Base-by-base conservation (phyloP, 108 stramenopile genomes). In the Nitzschia sp. region DNA sequence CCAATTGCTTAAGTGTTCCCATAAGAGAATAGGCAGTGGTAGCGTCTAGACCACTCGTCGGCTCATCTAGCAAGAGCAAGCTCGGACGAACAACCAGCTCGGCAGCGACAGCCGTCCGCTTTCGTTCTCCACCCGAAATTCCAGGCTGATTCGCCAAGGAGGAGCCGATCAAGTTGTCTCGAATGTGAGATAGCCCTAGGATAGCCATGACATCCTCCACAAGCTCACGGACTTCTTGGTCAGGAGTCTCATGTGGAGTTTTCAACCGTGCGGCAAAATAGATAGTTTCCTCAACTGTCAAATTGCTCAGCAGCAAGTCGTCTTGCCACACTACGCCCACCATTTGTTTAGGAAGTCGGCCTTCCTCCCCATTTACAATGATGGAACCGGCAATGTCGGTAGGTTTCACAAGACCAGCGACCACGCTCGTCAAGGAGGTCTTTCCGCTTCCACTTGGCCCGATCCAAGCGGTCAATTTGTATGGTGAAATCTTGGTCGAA, bases 241-340 rank as follows among this genome's bases (percentile, higher is more conserved):
- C 61, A 0, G 59, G 29, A 5, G 33, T 23, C 8, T 57, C 34
- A 0, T 46, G n/a, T 6, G 88, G 80, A 29, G 86, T 87, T 64
- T 91, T 94, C 22, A 94, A 62, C 31, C 83, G 79, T 5, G 93
- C 93, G 9, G 87, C 80, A 69, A 90, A 94, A 52, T 69, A 76
- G 35, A 94, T 81, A 16, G 87, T 91, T 75, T 94, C 93, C 69
- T 76, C 72, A 1, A 94, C 93, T 11, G 93, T 91, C 58, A 94
- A 66, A 71, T 94, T 89, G 60, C 77, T 63, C 59, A 91, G 67
- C 26, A 94, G 66, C 52, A 94, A 80, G 76, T 94, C 93, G 59
- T 94, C 93, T 52, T 94, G 93, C 84, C 86, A 88, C 17, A 94
- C 93, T 5, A 94, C 86, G 6, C 90, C 89, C 1, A 91, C 85